Percentiles rank a stretch among this genome's conserved stretches.
phyloP scores from a whole-genome alignment of 2,329 filamentous ascomycete genomes.

The Thermoascus crustaceus region DNA sequence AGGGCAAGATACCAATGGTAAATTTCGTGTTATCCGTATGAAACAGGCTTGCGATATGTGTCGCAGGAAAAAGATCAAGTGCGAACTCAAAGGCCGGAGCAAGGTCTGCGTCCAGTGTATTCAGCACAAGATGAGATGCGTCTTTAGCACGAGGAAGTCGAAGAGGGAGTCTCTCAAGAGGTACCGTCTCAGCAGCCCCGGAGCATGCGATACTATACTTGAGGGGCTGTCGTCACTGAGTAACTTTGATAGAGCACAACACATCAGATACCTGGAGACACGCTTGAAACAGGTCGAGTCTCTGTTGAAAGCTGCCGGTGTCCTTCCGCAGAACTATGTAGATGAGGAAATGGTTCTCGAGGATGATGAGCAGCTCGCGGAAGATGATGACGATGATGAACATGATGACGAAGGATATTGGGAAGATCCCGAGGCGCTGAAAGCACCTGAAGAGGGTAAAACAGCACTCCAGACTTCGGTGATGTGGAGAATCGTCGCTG shows the following conservation, averaged over 20 bases:
- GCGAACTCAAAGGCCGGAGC: slow-evolving; percentile 78
- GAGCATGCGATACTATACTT: background rate
- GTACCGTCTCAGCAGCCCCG: slow-evolving; percentile 41
- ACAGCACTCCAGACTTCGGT: too few relatives aligned
- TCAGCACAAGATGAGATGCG: slow-evolving; percentile 90
- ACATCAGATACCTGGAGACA: slow-evolving; percentile 89
- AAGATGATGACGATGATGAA: slow-evolving; percentile 10
- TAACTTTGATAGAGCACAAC: slow-evolving; percentile 61
- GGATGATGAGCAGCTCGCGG: slow-evolving; percentile 12
- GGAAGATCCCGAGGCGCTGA: too few relatives aligned
- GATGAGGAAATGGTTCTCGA: slow-evolving; percentile 33
- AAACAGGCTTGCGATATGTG: slow-evolving; percentile 85
- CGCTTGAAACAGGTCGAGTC: slow-evolving; percentile 85
- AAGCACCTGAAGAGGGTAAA: too few relatives aligned
- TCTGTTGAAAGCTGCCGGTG: slow-evolving; percentile 69
- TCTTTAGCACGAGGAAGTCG: slow-evolving; percentile 89
- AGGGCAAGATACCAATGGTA: background rate
- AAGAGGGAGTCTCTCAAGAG: slow-evolving; percentile 86
- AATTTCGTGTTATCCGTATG: background rate
- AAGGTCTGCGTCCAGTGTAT: slow-evolving; percentile 69
- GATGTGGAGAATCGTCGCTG: too few relatives aligned
- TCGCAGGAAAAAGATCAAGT: slow-evolving; percentile 80
- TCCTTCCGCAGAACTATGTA: slow-evolving; percentile 71
- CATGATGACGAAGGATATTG: slow-evolving; percentile 3
- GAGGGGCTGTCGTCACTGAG: slow-evolving; percentile 6